These are phyloP conservation scores for Sporothrix euskadiensis DNA, from an alignment of 2,329 filamentous ascomycete species.

Conservation along the genomic window DNA sequence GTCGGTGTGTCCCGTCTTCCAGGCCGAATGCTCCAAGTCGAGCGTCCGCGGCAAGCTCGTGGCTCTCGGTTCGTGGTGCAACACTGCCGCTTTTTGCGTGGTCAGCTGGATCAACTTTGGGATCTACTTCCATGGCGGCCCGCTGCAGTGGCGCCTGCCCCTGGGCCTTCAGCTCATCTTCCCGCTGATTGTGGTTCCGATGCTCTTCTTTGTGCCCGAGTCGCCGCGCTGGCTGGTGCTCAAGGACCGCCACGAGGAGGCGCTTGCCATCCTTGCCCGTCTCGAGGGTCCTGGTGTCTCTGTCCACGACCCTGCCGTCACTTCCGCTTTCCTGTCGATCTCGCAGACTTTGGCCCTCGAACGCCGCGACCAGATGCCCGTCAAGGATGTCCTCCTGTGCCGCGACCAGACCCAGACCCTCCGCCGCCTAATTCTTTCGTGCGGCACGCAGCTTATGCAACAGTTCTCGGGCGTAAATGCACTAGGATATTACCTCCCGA, in stretches of 20 bases:
- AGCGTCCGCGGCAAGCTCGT: slow-evolving; percentile 48
- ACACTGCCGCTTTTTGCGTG: slow-evolving; percentile 47
- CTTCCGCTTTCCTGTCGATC: slow-evolving; percentile 42
- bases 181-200: slow-evolving; percentile 40
- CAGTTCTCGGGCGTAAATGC: slow-evolving; percentile 49
- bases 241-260: slow-evolving; percentile 57
- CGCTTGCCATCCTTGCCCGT: slow-evolving; percentile 56
- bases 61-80: slow-evolving; percentile 45
- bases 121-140: slow-evolving; percentile 40
- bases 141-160: slow-evolving; percentile 44
- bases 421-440: slow-evolving; percentile 41
- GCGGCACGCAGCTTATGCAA: slow-evolving; percentile 52
- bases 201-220: slow-evolving; percentile 45
- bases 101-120: slow-evolving; percentile 52
- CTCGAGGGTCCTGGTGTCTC: slow-evolving; percentile 51
- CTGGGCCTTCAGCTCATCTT: slow-evolving; percentile 44
- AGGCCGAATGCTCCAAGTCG: slow-evolving; percentile 40
- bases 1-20: slow-evolving; percentile 41
- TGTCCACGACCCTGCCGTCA: slow-evolving; percentile 37
- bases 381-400: slow-evolving; percentile 41
- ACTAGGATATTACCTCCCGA: slow-evolving; percentile 51
- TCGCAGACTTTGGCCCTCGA: slow-evolving; percentile 42
- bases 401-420: slow-evolving; percentile 44
- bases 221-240: slow-evolving; percentile 55
- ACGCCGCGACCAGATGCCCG: slow-evolving; percentile 39